These are phyloP conservation scores for Gossypium gossypioides DNA, from an alignment of 441 rosid genomes.

Conservation along the genomic window DNA sequence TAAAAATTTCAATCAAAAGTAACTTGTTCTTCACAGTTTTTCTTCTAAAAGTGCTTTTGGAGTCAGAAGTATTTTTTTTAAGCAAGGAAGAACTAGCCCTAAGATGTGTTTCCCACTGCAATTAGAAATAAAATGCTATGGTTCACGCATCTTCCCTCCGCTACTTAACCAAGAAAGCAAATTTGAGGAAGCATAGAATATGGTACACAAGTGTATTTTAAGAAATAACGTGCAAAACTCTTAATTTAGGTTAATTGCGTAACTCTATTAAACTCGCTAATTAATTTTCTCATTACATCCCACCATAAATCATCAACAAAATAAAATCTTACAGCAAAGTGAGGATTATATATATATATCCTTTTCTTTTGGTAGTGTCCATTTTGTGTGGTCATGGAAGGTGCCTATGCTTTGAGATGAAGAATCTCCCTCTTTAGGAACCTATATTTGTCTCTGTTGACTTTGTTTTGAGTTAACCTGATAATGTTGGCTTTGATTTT, in stretches of 20 bases:
- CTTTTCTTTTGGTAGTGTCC: neutral
- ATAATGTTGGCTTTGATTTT: neutral
- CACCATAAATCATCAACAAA: neutral
- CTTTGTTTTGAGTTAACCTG: neutral
- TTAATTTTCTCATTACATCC: neutral
- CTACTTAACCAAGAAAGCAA: neutral
- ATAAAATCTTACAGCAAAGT: neutral
- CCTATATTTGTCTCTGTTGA: neutral
- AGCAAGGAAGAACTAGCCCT: too few relatives aligned
- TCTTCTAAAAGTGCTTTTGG: too few relatives aligned
- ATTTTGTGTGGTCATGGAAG: neutral
- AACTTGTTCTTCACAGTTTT: too few relatives aligned
- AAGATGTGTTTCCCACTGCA: neutral
- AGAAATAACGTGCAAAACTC: slow-evolving; percentile 27
- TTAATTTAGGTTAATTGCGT: slow-evolving; percentile 17
- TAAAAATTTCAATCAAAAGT: too few relatives aligned
- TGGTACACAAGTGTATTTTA: neutral
- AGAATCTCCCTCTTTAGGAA: neutral
- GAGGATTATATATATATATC: neutral
- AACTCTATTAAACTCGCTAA: slow-evolving; percentile 13
- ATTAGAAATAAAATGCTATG: neutral
- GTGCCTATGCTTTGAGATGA: neutral
- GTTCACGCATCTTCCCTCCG: slow-evolving; percentile 21
- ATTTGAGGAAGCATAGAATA: neutral
- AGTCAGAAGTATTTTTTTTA: too few relatives aligned